Evolutionary conservation across 441 rosid genomes (phyloP).

Genomic region (Capsella rubella): DNA sequence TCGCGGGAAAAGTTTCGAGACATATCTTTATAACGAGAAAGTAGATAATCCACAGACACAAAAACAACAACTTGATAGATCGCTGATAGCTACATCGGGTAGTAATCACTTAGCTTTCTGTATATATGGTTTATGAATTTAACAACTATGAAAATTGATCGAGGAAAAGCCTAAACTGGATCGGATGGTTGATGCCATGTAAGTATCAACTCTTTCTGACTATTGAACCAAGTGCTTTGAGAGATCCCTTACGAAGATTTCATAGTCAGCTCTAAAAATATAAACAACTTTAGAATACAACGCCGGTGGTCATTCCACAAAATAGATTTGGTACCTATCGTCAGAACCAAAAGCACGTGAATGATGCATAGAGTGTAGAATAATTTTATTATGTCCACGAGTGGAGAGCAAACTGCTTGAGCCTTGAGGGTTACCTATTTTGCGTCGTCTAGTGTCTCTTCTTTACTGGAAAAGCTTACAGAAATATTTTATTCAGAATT

Average conservation of each 20-base stretch:
- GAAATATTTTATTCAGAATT: background rate
- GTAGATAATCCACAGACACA: background rate
- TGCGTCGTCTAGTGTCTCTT: background rate
- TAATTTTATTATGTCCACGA: constrained; percentile 68
- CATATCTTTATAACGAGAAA: background rate
- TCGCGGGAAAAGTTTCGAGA: background rate
- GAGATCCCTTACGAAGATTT: constrained; percentile 83
- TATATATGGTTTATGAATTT: constrained; percentile 1
- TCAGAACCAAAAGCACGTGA: constrained; percentile 74
- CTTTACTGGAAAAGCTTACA: background rate
- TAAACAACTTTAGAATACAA: constrained; percentile 13
- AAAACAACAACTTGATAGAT: background rate
- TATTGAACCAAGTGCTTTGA: constrained; percentile 67
- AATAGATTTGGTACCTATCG: constrained; percentile 59
- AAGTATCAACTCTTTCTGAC: constrained; percentile 75
- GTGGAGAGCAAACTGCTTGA: constrained; percentile 66
- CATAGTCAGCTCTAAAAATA: constrained; percentile 70
- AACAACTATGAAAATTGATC: constrained; percentile 3
- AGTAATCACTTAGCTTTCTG: constrained; percentile 25
- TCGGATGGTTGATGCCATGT: constrained; percentile 71
- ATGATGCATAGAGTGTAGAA: constrained; percentile 52
- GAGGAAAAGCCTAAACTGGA: constrained; percentile 63
- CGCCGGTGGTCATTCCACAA: background rate
- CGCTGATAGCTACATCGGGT: constrained; percentile 20
- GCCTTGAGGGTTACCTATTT: constrained; percentile 63